Base-by-base conservation (phyloP, 1,139 yeast genomes). In the Groenewaldozyma auringiensis region DNA sequence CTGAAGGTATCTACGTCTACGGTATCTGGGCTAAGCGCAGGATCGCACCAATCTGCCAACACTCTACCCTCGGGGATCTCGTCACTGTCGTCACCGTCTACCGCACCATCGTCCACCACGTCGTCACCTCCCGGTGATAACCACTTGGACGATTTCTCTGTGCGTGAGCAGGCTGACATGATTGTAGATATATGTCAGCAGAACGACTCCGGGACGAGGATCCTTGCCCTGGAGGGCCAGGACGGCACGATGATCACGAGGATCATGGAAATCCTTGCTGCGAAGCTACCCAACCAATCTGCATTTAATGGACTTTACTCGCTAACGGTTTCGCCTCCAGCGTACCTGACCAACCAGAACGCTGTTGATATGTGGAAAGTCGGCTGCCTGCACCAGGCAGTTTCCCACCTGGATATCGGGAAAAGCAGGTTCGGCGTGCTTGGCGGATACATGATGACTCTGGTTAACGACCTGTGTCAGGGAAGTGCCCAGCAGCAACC, bases 311-410 rank as follows among this genome's bases (percentile, higher is more conserved):
- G 57, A 18, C 47, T 53, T 29, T 48, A 44, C 37, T 43, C 49
- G n/a, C 41, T 48, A n/a, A 27, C 45, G 3, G 50, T 47, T 14
- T 42, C 46, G 32, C 49, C 45, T 18, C 61, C 62, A 3, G 46
- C 45, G 6, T 49, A 49, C n/a, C 44, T 57, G 21, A 49, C 49
- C 27, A 48, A 52, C 38, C 42, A 43, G n/a, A 42, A 50, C 21
- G 63, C 63, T 17, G 45, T 53, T 13, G 56, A 52, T 44, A 50
- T 60, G 57, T 60, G 57, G 53, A 56, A 50, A 40, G 42, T 60
- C 32, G 54, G 63, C n/a, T 58, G 59, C 37, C 44, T 59, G 40
- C 59, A 57, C 32, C 63, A 60, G 39, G 47, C 52, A 37, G 53
- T 57, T 4, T 46, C 58, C 13, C 53, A 54, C 17, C 27, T 52